Evolutionary conservation across 2,329 filamentous ascomycete species (phyloP), one percentile per base, ranked within the genome.

Genomic region (Mariannaea sp.): DNA sequence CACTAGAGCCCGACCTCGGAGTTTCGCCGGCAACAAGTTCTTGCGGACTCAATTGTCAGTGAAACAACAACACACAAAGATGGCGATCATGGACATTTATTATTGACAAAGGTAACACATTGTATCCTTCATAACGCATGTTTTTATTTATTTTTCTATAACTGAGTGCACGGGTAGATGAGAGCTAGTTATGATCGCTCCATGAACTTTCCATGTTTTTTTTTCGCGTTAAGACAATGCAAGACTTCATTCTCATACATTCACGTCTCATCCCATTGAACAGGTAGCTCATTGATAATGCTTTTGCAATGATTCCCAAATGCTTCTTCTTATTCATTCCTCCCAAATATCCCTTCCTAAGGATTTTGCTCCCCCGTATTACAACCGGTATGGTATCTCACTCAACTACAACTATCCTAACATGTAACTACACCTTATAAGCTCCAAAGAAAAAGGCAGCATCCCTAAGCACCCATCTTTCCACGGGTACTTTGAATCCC

Each of bases 361-460:
- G n/a, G n/a, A n/a, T n/a, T n/a, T n/a, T n/a, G n/a, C n/a, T n/a
- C n/a, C n/a, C n/a, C n/a, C n/a, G 22, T 40, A 61, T 56, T 59
- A 62, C 59, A 62, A 53, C 53, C 53, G 48, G 55, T 46, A 51
- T 65, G 62, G 62, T 65, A 65, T 65, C 62, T 61, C 60, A 53
- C 57, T 58, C 46, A 56, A 59, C 62, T 58, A 62, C 49, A 56
- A 43, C 62, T 63, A 60, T 58, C 49, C 55, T 44, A 49, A 49
- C 17, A 40, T 53, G 20, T 64, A 65, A 57, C 60, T 65, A 60
- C n/a, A n/a, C n/a, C n/a, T n/a, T n/a, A n/a, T n/a, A 55, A 30
- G 12, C 53, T 57, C 42, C 35, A 52, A 58, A 50, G 40, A 52
- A 58, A 50, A 35, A 27, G 51, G 33, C 22, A 30, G 29, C 32